A percentile compares a stretch with the other conserved stretches of the same genome.
Evolutionary conservation across 371 early-diverging fungal genomes (phyloP).

Genomic region (Mortierella polycephala): DNA sequence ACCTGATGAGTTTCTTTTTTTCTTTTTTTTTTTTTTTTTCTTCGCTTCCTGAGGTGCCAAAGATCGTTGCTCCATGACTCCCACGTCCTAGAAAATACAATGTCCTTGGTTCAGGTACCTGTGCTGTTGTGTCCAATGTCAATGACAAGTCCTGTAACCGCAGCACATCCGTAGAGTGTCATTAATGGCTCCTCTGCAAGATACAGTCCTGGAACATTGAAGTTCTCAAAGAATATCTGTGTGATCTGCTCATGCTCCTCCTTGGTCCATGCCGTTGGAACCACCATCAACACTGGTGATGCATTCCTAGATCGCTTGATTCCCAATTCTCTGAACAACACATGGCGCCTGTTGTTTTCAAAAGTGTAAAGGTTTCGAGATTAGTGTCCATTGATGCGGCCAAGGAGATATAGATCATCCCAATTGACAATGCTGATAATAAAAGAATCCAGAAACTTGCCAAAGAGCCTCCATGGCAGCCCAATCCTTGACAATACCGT

Average conservation of each 20-base stretch:
- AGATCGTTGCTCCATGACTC: too few relatives aligned
- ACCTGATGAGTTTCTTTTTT: background rate
- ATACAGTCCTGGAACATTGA: conserved; percentile 89
- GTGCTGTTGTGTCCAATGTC: conserved; percentile 88
- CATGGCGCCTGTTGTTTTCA: conserved; percentile 65
- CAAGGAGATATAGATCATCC: too few relatives aligned
- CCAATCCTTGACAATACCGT: conserved; percentile 80
- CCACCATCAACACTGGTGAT: conserved; percentile 78
- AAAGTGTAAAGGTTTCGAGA: conserved; percentile 2
- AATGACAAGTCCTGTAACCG: conserved; percentile 85
- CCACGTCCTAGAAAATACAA: background rate
- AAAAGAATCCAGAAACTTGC: conserved; percentile 42
- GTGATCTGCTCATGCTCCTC: conserved; percentile 83
- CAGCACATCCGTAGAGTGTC: conserved; percentile 83
- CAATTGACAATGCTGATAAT: too few relatives aligned
- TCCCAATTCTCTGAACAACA: conserved; percentile 80
- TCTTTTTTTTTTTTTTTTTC: background rate
- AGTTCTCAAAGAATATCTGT: conserved; percentile 90
- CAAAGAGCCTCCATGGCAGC: conserved; percentile 79
- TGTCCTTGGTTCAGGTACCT: conserved; percentile 55
- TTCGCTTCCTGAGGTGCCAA: too few relatives aligned
- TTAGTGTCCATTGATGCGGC: background rate
- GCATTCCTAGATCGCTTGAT: conserved; percentile 83
- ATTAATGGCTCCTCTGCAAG: conserved; percentile 86
- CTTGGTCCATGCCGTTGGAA: conserved; percentile 87